Evolutionary conservation across 495 filamentous ascomycete genomes (phyloP).

Genomic region (Terfezia boudieri): DNA sequence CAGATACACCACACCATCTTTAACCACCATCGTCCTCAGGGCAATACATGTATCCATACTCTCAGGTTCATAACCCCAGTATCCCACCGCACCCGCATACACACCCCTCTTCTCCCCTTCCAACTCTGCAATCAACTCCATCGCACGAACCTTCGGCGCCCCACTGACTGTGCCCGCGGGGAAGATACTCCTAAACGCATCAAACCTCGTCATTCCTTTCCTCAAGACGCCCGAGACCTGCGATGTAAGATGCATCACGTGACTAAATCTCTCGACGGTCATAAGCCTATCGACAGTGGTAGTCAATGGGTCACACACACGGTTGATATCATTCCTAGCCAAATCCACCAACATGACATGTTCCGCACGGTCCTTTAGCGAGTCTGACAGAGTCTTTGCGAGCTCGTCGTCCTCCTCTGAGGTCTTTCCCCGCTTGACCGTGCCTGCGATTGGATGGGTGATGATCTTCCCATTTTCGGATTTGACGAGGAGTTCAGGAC

Average conservation of each 20-base stretch:
- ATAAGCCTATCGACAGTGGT: constrained; percentile 81
- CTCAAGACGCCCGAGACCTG: constrained; percentile 80
- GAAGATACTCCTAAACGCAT: constrained; percentile 90
- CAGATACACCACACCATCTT: constrained; percentile 74
- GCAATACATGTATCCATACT: constrained; percentile 99
- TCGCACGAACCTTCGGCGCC: constrained; percentile 85
- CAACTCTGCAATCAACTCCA: constrained; percentile 90
- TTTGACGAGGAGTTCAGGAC: constrained; percentile 83
- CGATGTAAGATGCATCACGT: constrained; percentile 90
- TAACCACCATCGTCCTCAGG: constrained; percentile 86
- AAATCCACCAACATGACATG: constrained; percentile 99
- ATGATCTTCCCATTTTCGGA: constrained; percentile 70
- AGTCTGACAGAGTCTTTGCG: constrained; percentile 52
- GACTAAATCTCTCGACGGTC: constrained; percentile 87
- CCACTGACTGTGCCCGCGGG: constrained; percentile 86
- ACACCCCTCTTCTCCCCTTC: constrained; percentile 85
- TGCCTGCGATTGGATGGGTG: constrained; percentile 92
- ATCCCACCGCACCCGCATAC: constrained; percentile 93
- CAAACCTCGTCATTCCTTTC: constrained; percentile 67
- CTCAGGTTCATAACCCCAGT: constrained; percentile 62
- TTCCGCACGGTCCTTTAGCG: constrained; percentile 84
- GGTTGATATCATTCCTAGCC: constrained; percentile 88
- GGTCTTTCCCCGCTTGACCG: constrained; percentile 65
- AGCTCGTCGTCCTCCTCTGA: constrained; percentile 58
- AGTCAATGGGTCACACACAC: constrained; percentile 74